These are phyloP conservation scores for Xanthoceras sorbifolium DNA, from an alignment of 345 rosid species.

Conservation along the genomic window DNA sequence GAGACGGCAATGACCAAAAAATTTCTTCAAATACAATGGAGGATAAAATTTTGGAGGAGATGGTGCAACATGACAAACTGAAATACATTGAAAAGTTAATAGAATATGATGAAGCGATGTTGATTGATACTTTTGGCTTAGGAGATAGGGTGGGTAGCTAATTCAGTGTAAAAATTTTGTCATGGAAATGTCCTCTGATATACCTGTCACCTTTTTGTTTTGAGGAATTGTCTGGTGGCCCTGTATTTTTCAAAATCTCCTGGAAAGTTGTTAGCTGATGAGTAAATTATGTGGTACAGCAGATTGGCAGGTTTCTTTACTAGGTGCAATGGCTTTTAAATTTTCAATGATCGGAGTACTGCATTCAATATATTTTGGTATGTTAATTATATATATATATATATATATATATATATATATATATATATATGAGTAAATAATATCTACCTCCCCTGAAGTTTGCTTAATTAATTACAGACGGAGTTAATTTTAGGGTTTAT, in stretches of 20 bases:
- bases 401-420: too few species aligned
- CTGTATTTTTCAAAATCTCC: background rate
- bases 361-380: too few species aligned
- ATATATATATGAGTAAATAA: too few species aligned
- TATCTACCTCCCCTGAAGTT: too few species aligned
- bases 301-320: background rate
- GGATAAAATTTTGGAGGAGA: slow-evolving; percentile 40
- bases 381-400: too few species aligned
- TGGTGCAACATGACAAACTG: slow-evolving; percentile 27
- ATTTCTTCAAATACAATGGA: slow-evolving; percentile 1
- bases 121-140: slow-evolving; percentile 25
- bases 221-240: background rate
- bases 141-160: background rate
- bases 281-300: background rate
- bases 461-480: too few species aligned
- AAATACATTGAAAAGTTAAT: slow-evolving; percentile 30
- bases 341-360: background rate
- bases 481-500: too few species aligned
- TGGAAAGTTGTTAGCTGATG: background rate
- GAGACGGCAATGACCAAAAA: background rate
- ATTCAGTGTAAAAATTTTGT: background rate
- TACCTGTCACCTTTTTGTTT: background rate
- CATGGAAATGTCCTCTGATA: background rate
- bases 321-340: background rate
- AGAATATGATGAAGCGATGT: slow-evolving; percentile 28